Percentiles rank a stretch among this genome's conserved stretches.
phyloP scores from a whole-genome alignment of 2,329 filamentous ascomycete genomes.

The Ophiosphaerella korrae region DNA sequence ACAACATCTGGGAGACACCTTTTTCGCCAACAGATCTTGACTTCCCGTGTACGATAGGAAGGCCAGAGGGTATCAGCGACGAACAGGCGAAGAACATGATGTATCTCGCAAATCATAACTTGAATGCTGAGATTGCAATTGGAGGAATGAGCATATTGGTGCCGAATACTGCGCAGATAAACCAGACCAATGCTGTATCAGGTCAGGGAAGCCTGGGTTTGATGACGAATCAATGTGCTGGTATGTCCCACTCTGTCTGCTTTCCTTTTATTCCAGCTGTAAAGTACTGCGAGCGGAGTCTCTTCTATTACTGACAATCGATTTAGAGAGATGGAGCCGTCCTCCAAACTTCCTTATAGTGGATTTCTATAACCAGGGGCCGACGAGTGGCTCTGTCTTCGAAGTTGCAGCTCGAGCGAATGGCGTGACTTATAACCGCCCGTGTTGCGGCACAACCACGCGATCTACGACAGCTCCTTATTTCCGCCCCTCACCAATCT shows the following conservation, averaged over 20 bases:
- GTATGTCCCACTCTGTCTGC: constrained; percentile 29
- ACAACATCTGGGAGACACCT: constrained; percentile 88
- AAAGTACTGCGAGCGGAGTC: too few relatives aligned
- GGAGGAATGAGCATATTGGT: constrained; percentile 39
- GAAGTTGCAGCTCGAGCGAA: constrained; percentile 60
- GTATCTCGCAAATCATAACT: constrained; percentile 90
- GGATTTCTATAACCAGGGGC: constrained; percentile 48
- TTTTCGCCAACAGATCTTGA: constrained; percentile 72
- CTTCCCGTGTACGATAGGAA: constrained; percentile 80
- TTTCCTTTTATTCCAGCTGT: not conserved
- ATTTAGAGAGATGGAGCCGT: constrained; percentile 39
- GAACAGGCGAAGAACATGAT: constrained; percentile 64
- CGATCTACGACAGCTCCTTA: constrained; percentile 14
- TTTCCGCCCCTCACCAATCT: constrained; percentile 9
- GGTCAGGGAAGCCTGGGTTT: constrained; percentile 42
- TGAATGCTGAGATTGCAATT: constrained; percentile 71
- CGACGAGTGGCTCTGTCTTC: constrained; percentile 46
- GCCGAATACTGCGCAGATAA: constrained; percentile 44
- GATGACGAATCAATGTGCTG: constrained; percentile 39
- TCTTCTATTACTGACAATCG: constrained; percentile 8
- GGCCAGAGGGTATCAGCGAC: constrained; percentile 69
- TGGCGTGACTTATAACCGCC: constrained; percentile 69
- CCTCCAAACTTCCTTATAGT: constrained; percentile 50
- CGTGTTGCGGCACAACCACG: constrained; percentile 59
- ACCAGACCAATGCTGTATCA: constrained; percentile 41